Evolutionary conservation across 202 grass and related monocot species (phyloP), one percentile per base, ranked within the genome.

Genomic region (Sporobolus alterniflorus): DNA sequence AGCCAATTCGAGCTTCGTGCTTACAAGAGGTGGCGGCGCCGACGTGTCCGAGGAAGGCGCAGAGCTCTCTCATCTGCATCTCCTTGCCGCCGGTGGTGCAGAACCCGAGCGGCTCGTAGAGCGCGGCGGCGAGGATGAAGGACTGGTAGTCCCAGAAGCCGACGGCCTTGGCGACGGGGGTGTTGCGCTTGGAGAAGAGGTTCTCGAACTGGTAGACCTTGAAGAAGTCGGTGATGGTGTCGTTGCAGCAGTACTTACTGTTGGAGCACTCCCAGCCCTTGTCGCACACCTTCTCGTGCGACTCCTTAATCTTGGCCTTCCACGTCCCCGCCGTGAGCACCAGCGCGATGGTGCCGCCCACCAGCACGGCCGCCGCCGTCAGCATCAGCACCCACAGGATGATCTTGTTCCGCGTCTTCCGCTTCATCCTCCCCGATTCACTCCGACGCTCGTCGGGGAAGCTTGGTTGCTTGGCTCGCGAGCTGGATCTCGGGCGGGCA

Each of bases 191-290:
- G 87, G 82, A 33, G 91, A 97, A 97, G 87, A 97, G 94, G 79
- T 94, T 88, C 89, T 97, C 94, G 82, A 97, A 94, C 83, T 94
- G 94, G 85, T 97, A 97, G 26, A 90, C 89, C 87, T 97, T 76
- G 87, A 97, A 97, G 71, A 88, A 84, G 50, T 92, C 86, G 49
- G 85, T 94, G 82, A 94, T 85, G 75, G 94, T 94, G 31, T 92
- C 81, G 82, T 97, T 94, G 85, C 94, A 97, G 79, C 91, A 94
- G 87, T 85, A 97, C 80, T 88, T 90, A 85, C 85, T 94, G 2
- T 83, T 78, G 0, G 65, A 88, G 79, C 91, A 97, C 76, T 94
- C 94, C 94, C 94, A 97, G 17, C 94, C 94, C 18, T 89, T 86
- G 82, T 92, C 17, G 73, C 94, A 97, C 40, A 83, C 17, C 91